These are phyloP conservation scores for Candida vaughaniae DNA, from an alignment of 805 yeast species.

Conservation along the genomic window DNA sequence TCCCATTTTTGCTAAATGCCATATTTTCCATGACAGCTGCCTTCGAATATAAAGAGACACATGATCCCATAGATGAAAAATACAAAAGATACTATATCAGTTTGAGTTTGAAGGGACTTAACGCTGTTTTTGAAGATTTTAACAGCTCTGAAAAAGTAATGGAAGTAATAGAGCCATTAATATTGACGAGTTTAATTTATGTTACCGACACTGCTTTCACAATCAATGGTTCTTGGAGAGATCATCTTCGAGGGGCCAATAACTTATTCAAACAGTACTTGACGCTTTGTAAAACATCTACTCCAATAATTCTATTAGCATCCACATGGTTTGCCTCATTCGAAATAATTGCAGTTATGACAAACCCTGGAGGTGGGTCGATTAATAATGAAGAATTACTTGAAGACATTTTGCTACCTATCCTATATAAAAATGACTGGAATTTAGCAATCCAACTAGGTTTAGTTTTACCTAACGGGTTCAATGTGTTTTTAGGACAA, in stretches of 20 bases:
- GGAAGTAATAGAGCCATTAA: conserved; percentile 56
- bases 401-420: conserved; percentile 19
- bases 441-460: conserved; percentile 26
- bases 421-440: conserved; percentile 23
- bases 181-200: conserved; percentile 57
- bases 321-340: conserved; percentile 52
- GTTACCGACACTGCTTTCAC: conserved; percentile 56
- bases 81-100: conserved; percentile 12
- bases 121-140: conserved; percentile 11
- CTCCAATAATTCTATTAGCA: conserved; percentile 47
- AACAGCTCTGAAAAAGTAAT: conserved; percentile 17
- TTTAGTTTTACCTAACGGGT: conserved; percentile 41
- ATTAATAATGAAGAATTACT: conserved; percentile 37
- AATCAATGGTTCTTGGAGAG: conserved; percentile 51
- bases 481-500: conserved; percentile 44
- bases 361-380: conserved; percentile 52
- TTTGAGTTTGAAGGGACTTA: conserved; percentile 14
- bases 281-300: conserved; percentile 18
- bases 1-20: conserved; percentile 16
- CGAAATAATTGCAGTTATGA: conserved; percentile 51
- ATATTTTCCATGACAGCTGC: conserved; percentile 18
- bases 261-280: conserved; percentile 50
- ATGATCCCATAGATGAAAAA: conserved; percentile 11
- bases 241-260: conserved; percentile 58
- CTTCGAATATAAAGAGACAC: conserved; percentile 14